These are phyloP conservation scores for Vigna reflexopilosa DNA, from an alignment of 306 rosid species.

Conservation along the genomic window DNA sequence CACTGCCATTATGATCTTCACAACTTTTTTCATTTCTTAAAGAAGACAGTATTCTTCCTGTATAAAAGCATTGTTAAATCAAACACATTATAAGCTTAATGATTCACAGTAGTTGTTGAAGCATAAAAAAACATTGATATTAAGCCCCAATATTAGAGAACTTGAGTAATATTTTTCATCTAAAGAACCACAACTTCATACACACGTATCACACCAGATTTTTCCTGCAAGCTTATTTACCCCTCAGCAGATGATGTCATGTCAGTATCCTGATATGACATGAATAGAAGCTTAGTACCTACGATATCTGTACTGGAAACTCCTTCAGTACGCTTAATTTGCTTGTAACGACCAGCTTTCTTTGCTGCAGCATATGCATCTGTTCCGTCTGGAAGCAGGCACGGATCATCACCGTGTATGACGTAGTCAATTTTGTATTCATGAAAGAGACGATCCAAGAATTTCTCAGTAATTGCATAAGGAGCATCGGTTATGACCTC, in stretches of 20 bases:
- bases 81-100: constrained; percentile 32
- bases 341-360: constrained; percentile 97
- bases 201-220: not conserved
- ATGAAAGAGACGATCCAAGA: constrained; percentile 90
- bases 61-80: constrained; percentile 39
- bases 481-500: constrained; percentile 97
- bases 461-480: constrained; percentile 88
- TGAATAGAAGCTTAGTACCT: constrained; percentile 70
- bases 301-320: constrained; percentile 99
- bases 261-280: not conserved
- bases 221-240: too few species aligned
- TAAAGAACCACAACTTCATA: not conserved
- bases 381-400: constrained; percentile 99
- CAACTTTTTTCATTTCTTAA: constrained; percentile 46
- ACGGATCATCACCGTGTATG: constrained; percentile 99
- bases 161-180: not conserved
- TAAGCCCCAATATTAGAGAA: not conserved
- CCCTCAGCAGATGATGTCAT: too few species aligned
- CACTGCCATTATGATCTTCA: constrained; percentile 52
- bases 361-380: constrained; percentile 99
- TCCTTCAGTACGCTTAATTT: constrained; percentile 98
- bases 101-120: constrained; percentile 26
- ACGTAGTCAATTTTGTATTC: constrained; percentile 95
- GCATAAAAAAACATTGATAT: constrained; percentile 7
- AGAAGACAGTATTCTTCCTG: constrained; percentile 91